These are phyloP conservation scores for Ajuga reptans DNA, from an alignment of 305 asterid species.

Conservation along the genomic window DNA sequence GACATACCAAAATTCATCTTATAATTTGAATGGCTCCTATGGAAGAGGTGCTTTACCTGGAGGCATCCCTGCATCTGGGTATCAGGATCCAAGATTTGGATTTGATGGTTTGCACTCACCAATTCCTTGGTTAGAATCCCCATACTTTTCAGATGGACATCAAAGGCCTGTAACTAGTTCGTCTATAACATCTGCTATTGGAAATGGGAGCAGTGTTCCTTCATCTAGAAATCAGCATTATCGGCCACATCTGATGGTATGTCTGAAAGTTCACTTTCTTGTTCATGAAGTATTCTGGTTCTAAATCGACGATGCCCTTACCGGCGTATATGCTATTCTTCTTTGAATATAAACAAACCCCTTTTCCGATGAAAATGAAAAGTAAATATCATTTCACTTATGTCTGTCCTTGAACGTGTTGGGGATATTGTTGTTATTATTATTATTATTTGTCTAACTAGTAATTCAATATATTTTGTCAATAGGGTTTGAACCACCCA, in stretches of 20 bases:
- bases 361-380: background rate
- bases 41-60: slow-evolving; percentile 42
- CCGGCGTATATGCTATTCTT: background rate
- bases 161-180: slow-evolving; percentile 32
- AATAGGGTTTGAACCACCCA: slow-evolving; percentile 42
- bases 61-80: slow-evolving; percentile 39
- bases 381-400: background rate
- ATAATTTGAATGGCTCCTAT: slow-evolving; percentile 34
- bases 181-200: slow-evolving; percentile 29
- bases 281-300: too few species aligned
- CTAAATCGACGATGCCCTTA: too few species aligned
- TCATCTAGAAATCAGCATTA: slow-evolving; percentile 37
- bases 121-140: slow-evolving; percentile 43
- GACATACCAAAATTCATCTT: slow-evolving; percentile 38
- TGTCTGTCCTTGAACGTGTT: background rate
- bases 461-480: background rate
- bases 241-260: slow-evolving; percentile 41
- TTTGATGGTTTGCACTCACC: slow-evolving; percentile 52
- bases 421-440: background rate
- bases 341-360: background rate
- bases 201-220: slow-evolving; percentile 35
- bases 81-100: slow-evolving; percentile 47
- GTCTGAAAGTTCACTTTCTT: background rate
- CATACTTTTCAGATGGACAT: slow-evolving; percentile 41
- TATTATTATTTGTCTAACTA: background rate